Conservation (phyloP, 2,329 filamentous ascomycete species). For the Xylariaceae sp. region DNA sequence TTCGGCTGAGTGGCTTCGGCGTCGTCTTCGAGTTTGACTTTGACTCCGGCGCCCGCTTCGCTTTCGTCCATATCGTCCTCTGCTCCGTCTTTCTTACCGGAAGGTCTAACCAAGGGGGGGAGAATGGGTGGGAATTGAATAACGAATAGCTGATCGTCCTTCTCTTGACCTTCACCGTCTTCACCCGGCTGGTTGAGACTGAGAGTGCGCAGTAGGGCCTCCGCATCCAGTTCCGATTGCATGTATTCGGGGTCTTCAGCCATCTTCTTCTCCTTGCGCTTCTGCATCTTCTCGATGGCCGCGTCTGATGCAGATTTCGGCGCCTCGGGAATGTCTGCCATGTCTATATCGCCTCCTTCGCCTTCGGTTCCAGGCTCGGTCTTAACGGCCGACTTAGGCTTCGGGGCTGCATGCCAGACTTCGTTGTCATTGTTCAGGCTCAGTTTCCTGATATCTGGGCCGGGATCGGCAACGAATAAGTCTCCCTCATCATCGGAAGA, state of each 20-base stretch:
- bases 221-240: conserved; percentile 25
- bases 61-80: conserved; percentile 26
- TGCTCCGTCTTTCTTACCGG: conserved; percentile 19
- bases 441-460: conserved; percentile 25
- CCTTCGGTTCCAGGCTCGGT: conserved; percentile 38
- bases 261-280: conserved; percentile 30
- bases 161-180: conserved; percentile 22
- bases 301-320: conserved; percentile 32
- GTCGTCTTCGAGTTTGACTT: conserved; percentile 29
- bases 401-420: conserved; percentile 41
- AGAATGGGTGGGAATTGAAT: conserved; percentile 61
- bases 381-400: conserved; percentile 37
- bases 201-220: conserved; percentile 32
- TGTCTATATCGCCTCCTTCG: conserved; percentile 37
- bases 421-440: conserved; percentile 33
- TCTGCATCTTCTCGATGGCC: conserved; percentile 28
- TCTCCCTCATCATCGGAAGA: conserved; percentile 41
- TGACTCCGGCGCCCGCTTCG: conserved; percentile 9
- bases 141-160: conserved; percentile 55
- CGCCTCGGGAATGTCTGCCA: conserved; percentile 39
- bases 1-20: conserved; percentile 26
- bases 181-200: conserved; percentile 27
- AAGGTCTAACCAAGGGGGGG: conserved; percentile 44
- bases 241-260: conserved; percentile 30
- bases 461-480: conserved; percentile 40